A percentile compares a stretch with the other conserved stretches of the same genome.
phyloP scores from a whole-genome alignment of 768 basidiomycete species.

The Suillus hirtellus region DNA sequence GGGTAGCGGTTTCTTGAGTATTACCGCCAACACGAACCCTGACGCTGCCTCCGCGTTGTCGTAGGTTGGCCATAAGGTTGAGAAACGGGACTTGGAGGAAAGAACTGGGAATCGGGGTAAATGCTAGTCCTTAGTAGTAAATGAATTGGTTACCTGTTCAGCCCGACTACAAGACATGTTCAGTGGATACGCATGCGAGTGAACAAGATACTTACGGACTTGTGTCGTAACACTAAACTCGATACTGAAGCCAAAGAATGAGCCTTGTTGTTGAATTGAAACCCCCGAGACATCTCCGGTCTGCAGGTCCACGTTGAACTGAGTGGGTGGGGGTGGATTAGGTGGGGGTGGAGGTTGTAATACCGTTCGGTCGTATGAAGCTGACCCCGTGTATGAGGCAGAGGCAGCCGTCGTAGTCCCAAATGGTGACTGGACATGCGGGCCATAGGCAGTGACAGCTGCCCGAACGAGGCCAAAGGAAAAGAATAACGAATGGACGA shows the following conservation, averaged over 20 bases:
- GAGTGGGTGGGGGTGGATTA: conserved; percentile 39
- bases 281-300: conserved; percentile 31
- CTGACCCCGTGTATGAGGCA: conserved; percentile 44
- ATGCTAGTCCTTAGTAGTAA: too few relatives aligned
- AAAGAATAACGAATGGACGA: conserved; percentile 28
- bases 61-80: conserved; percentile 78
- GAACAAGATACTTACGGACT: conserved; percentile 48
- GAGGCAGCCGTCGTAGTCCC: conserved; percentile 36
- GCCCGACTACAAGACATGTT: conserved; percentile 16
- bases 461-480: conserved; percentile 15
- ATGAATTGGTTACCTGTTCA: conserved; percentile 17
- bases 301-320: conserved; percentile 47
- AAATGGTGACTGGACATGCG: conserved; percentile 25
- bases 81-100: conserved; percentile 64
- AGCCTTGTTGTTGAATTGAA: conserved; percentile 47
- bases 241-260: conserved; percentile 74
- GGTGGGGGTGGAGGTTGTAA: conserved; percentile 54
- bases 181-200: neutral
- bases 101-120: conserved; percentile 34
- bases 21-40: conserved; percentile 78
- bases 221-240: conserved; percentile 73
- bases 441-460: conserved; percentile 24
- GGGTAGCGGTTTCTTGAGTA: conserved; percentile 65
- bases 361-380: conserved; percentile 54
- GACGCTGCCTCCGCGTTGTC: conserved; percentile 59